Evolutionary conservation across 345 rosid genomes (phyloP).

Genomic region (Erodium maritimum): DNA sequence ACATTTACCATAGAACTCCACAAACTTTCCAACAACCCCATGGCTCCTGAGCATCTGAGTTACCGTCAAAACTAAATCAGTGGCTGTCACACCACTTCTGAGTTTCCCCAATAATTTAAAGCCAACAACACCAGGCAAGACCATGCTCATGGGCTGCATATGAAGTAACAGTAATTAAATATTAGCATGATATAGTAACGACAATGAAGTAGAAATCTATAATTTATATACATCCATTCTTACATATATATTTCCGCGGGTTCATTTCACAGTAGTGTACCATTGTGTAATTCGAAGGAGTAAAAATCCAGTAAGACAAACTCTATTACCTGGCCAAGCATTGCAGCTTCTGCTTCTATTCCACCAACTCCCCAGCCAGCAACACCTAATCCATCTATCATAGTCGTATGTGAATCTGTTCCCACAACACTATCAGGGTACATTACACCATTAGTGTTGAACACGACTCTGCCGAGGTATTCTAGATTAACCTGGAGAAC

Average conservation of each 20-base stretch:
- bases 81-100: conserved; percentile 82
- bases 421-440: conserved; percentile 95
- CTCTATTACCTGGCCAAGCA: conserved; percentile 88
- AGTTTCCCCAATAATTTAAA: conserved; percentile 70
- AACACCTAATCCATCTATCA: conserved; percentile 95
- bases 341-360: conserved; percentile 90
- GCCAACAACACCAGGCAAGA: conserved; percentile 94
- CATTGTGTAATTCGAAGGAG: conserved; percentile 2
- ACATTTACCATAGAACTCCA: conserved; percentile 58
- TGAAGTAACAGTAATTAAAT: conserved; percentile 1
- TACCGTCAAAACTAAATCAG: conserved; percentile 87
- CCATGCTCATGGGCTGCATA: conserved; percentile 98
- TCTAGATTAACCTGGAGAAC: conserved; percentile 70
- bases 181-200: not conserved
- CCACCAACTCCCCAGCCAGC: conserved; percentile 99
- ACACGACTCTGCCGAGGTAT: conserved; percentile 87
- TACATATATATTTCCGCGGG: not conserved
- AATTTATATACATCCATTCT: not conserved
- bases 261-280: not conserved
- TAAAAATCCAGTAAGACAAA: not conserved
- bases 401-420: conserved; percentile 90
- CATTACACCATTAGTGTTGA: conserved; percentile 63
- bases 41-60: conserved; percentile 94
- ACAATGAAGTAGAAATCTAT: not conserved
- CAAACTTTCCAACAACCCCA: conserved; percentile 95